A percentile compares a stretch with the other conserved stretches of the same genome.
phyloP scores from a whole-genome alignment of 1,284 basidiomycete genomes.

The Trametes polyzona region DNA sequence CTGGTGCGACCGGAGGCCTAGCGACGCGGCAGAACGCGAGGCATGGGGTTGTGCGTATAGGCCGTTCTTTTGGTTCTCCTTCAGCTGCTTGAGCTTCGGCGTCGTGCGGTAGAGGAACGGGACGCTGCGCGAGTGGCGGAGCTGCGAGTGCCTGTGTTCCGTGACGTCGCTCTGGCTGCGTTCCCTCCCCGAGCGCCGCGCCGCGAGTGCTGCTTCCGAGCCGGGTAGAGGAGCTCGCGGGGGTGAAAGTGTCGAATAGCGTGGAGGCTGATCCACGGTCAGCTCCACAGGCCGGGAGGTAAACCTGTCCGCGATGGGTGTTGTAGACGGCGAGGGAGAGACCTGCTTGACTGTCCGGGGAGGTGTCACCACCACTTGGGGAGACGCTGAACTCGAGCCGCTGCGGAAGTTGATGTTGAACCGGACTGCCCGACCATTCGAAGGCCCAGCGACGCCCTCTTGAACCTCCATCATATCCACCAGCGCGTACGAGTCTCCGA shows the following conservation, averaged over 20 bases:
- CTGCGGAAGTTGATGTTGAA: slow-evolving; percentile 5
- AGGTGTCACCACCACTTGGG: too few species aligned
- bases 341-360: not conserved
- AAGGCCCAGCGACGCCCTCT: not conserved
- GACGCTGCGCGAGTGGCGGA: slow-evolving; percentile 1
- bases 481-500: not conserved
- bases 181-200: not conserved
- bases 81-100: not conserved
- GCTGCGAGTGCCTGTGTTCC: not conserved
- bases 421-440: not conserved
- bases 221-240: not conserved
- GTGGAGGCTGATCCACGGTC: not conserved
- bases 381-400: not conserved
- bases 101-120: slow-evolving; percentile 4
- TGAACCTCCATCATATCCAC: not conserved
- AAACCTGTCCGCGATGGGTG: not conserved
- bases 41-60: not conserved
- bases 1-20: not conserved
- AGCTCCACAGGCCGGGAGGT: not conserved
- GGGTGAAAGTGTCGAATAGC: slow-evolving; percentile 4
- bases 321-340: not conserved
- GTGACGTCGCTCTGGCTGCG: slow-evolving; percentile 7
- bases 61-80: not conserved
- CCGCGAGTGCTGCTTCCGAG: too few species aligned
- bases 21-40: not conserved